A percentile compares a stretch with the other conserved stretches of the same genome.
These are phyloP conservation scores for Sporothrix mexicana DNA, from an alignment of 2,329 filamentous ascomycete genomes.

Conservation along the genomic window DNA sequence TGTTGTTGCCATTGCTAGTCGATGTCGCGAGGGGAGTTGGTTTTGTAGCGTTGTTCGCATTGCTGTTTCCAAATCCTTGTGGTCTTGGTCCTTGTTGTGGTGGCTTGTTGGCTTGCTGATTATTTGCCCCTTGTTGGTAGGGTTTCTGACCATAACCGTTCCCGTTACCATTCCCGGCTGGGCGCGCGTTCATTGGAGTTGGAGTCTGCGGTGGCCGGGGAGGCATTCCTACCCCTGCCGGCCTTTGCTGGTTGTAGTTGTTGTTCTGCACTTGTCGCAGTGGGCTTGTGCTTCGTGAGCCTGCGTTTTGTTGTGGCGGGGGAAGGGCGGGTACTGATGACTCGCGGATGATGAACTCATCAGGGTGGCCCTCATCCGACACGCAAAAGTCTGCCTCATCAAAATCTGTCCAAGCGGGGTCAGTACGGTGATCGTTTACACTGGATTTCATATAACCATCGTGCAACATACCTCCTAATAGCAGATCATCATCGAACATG, in stretches of 20 bases:
- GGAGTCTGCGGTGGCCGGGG: constrained; percentile 38
- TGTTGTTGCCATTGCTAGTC: not conserved
- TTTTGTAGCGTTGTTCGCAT: constrained; percentile 33
- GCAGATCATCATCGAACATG: constrained; percentile 51
- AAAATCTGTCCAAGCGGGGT: constrained; percentile 59
- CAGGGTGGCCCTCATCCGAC: constrained; percentile 71
- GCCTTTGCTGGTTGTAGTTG: constrained; percentile 30
- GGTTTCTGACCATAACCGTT: constrained; percentile 14
- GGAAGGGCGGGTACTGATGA: constrained; percentile 36
- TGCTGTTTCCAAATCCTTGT: not conserved
- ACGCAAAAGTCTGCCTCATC: constrained; percentile 79
- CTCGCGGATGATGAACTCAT: constrained; percentile 71
- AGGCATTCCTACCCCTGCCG: constrained; percentile 15
- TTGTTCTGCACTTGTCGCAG: constrained; percentile 36
- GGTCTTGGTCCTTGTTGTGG: not conserved
- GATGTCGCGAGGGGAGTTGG: not conserved
- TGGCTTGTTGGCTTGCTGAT: constrained; percentile 21
- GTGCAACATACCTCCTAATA: constrained; percentile 51
- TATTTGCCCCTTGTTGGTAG: constrained; percentile 25
- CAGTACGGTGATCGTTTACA: too few species aligned
- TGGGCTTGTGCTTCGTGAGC: constrained; percentile 36
- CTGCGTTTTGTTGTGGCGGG: constrained; percentile 38
- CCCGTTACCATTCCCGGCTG: not conserved
- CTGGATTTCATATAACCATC: too few species aligned
- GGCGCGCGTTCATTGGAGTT: constrained; percentile 9